Percentiles rank a stretch among this genome's conserved stretches.
Conservation (phyloP, 1,284 basidiomycete genomes). For the Vanrija humicola region DNA sequence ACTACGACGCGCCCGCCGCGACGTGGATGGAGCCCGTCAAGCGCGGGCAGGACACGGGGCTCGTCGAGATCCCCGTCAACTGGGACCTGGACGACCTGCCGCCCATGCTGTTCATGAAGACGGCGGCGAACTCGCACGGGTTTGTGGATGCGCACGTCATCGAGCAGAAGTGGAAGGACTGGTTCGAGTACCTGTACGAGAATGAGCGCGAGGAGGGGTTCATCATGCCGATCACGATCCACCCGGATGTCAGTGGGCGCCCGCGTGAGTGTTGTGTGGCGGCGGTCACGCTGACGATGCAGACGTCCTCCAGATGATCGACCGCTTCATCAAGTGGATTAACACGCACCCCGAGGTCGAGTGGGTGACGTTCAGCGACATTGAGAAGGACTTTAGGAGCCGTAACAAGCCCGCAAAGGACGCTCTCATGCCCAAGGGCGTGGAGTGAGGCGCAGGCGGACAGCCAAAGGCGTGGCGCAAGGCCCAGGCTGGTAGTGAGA, state of each 20-base stretch:
- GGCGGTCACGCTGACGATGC: background rate
- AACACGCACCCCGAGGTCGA: slow-evolving; percentile 67
- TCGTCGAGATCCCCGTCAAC: slow-evolving; percentile 69
- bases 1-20: slow-evolving; percentile 60
- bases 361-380: slow-evolving; percentile 62
- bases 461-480: no score
- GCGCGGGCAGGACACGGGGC: slow-evolving; percentile 62
- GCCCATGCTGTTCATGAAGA: slow-evolving; percentile 72
- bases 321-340: slow-evolving; percentile 73
- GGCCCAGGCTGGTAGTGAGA: no score
- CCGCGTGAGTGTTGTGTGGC: slow-evolving; percentile 30
- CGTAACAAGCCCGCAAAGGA: slow-evolving; percentile 25
- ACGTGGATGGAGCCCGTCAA: slow-evolving; percentile 72
- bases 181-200: slow-evolving; percentile 63
- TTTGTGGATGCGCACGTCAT: slow-evolving; percentile 68
- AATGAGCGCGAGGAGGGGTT: slow-evolving; percentile 48
- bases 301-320: slow-evolving; percentile 70
- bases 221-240: slow-evolving; percentile 70
- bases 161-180: slow-evolving; percentile 72
- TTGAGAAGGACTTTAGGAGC: slow-evolving; percentile 34
- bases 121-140: slow-evolving; percentile 62
- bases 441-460: background rate
- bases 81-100: slow-evolving; percentile 64
- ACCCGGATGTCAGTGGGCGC: slow-evolving; percentile 65
- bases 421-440: slow-evolving; percentile 32